A percentile compares a stretch with the other conserved stretches of the same genome.
These are phyloP conservation scores for Clonostachys solani DNA, from an alignment of 2,329 filamentous ascomycete genomes.

Conservation along the genomic window DNA sequence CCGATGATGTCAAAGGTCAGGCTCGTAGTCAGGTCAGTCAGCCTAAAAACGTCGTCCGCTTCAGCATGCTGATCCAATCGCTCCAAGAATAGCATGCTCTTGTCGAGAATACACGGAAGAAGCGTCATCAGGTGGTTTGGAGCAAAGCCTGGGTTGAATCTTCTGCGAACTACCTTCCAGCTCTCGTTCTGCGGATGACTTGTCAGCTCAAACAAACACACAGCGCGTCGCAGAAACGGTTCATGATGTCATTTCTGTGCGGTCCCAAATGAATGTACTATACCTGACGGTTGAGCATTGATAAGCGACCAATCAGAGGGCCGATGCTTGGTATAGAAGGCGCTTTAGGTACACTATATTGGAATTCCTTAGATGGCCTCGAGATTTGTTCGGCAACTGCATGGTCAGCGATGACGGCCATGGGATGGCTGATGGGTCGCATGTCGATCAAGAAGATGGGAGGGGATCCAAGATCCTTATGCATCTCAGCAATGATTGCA, in stretches of 20 bases:
- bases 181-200: constrained; percentile 7
- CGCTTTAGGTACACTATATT: constrained; percentile 24
- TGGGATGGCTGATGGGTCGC: neutral
- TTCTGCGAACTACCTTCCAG: constrained; percentile 20
- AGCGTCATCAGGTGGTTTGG: constrained; percentile 29
- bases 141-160: constrained; percentile 30
- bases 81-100: constrained; percentile 6
- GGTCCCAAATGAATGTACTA: too few relatives aligned
- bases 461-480: neutral
- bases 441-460: neutral
- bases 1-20: constrained; percentile 35
- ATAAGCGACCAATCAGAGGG: constrained; percentile 7
- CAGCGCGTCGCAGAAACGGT: too few relatives aligned
- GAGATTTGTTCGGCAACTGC: constrained; percentile 30
- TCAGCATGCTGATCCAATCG: constrained; percentile 19
- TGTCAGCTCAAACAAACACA: too few relatives aligned
- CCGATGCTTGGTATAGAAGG: constrained; percentile 15
- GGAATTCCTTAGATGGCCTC: constrained; percentile 18
- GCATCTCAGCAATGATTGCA: neutral
- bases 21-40: constrained; percentile 18
- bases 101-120: constrained; percentile 27
- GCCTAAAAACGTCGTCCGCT: constrained; percentile 15
- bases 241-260: too few relatives aligned
- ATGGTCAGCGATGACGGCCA: constrained; percentile 20
- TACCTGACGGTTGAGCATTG: too few relatives aligned